Conservation (phyloP, 1,139 yeast species). For the Suhomyces chickasaworum region DNA sequence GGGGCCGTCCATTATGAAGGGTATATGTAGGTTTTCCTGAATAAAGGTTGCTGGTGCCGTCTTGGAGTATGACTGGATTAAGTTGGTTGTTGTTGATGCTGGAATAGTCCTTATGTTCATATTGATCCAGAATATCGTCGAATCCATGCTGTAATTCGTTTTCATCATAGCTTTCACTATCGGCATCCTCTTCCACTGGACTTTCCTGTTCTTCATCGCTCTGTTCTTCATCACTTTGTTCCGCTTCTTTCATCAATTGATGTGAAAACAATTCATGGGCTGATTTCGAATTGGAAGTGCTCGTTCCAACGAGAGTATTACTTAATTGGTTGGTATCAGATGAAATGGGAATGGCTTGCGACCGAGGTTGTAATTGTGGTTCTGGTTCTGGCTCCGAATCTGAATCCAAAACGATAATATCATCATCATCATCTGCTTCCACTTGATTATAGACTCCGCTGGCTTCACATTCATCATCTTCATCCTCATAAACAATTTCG, state of each 20-base stretch:
- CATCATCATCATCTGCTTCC: constrained; percentile 5
- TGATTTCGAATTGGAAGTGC: not conserved
- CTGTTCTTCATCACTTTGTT: constrained; percentile 12
- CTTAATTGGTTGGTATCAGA: not conserved
- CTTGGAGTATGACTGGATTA: not conserved
- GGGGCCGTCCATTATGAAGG: constrained; percentile 15
- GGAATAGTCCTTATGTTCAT: not conserved
- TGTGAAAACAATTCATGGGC: not conserved
- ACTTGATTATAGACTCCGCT: constrained; percentile 14
- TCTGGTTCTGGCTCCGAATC: not conserved
- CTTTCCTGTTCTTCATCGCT: constrained; percentile 6
- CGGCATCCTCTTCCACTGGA: constrained; percentile 4
- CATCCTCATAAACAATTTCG: too few species aligned
- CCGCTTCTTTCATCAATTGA: constrained; percentile 9
- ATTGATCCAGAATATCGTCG: not conserved
- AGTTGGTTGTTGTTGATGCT: not conserved
- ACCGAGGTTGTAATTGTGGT: too few species aligned
- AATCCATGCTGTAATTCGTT: not conserved
- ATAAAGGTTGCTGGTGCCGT: not conserved
- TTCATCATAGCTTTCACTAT: not conserved
- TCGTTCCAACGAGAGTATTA: not conserved
- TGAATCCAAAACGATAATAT: not conserved
- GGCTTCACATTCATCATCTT: too few species aligned
- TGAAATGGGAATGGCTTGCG: too few species aligned
- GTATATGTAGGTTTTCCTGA: constrained; percentile 2